Conservation (phyloP, 2,329 filamentous ascomycete genomes). For the Sclerotinia subarctica region DNA sequence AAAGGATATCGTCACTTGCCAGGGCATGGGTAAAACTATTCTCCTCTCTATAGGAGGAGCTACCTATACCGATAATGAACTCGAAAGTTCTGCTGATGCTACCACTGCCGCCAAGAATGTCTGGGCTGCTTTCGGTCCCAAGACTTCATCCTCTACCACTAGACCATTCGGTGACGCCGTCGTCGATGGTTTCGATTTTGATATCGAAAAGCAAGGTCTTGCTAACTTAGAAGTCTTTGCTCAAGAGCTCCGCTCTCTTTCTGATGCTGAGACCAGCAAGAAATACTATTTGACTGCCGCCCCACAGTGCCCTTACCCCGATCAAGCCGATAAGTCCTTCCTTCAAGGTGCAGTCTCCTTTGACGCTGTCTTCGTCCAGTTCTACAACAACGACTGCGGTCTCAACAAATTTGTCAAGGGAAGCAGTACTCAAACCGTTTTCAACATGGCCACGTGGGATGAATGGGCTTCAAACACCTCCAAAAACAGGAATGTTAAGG, state of each 20-base stretch:
- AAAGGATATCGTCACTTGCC: constrained; percentile 21
- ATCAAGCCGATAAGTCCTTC: constrained; percentile 54
- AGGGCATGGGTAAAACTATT: constrained; percentile 58
- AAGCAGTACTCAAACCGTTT: constrained; percentile 48
- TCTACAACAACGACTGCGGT: constrained; percentile 51
- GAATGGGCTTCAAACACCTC: constrained; percentile 56
- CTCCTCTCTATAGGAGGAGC: constrained; percentile 69
- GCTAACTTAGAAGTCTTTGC: constrained; percentile 17
- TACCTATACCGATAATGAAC: constrained; percentile 67
- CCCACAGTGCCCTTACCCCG: constrained; percentile 65
- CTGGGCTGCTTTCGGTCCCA: constrained; percentile 69
- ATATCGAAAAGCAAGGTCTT: constrained; percentile 39
- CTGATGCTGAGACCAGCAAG: constrained; percentile 47
- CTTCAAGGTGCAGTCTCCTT: constrained; percentile 49
- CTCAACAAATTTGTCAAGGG: constrained; percentile 46
- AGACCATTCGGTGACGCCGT: constrained; percentile 65
- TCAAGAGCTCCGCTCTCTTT: constrained; percentile 43
- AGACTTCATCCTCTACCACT: constrained; percentile 43
- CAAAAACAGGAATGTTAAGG: constrained; percentile 56
- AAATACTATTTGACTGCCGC: constrained; percentile 59
- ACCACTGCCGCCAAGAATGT: constrained; percentile 56
- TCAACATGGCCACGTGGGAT: constrained; percentile 62
- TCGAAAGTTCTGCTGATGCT: constrained; percentile 51
- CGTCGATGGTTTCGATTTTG: constrained; percentile 74
- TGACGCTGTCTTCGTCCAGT: constrained; percentile 42